phyloP scores from a whole-genome alignment of 2,329 filamentous ascomycete species.

The Cladosporium sp. region DNA sequence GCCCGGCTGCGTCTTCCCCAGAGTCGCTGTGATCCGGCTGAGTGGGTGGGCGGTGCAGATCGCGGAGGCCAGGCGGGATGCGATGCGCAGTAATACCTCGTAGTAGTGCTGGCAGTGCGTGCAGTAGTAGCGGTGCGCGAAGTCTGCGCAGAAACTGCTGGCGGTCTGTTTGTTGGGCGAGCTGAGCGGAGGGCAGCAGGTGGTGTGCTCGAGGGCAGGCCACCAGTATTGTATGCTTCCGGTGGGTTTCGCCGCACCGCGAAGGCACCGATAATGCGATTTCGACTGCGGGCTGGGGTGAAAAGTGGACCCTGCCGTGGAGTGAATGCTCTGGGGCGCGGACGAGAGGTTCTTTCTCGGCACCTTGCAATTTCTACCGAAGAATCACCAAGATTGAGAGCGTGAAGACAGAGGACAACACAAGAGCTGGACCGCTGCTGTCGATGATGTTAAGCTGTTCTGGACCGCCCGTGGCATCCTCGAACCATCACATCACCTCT shows the following conservation, averaged over 20 bases:
- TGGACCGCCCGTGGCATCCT: neutral
- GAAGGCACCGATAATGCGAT: conserved; percentile 10
- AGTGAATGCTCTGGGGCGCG: conserved; percentile 10
- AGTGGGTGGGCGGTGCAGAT: conserved; percentile 6
- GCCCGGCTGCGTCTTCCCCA: neutral
- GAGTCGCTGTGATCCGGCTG: conserved; percentile 1
- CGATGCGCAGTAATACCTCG: neutral
- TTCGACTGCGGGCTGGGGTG: conserved; percentile 1
- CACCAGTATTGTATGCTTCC: neutral
- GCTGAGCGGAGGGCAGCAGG: neutral
- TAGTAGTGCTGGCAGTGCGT: neutral
- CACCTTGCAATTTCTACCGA: conserved; percentile 3
- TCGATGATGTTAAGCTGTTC: neutral
- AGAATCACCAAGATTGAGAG: conserved; percentile 11
- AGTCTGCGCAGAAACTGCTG: too few species aligned
- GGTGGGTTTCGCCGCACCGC: conserved; percentile 8
- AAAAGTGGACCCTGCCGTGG: conserved; percentile 1
- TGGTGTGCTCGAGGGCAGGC: conserved; percentile 2
- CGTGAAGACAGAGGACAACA: neutral
- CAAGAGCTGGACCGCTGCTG: neutral
- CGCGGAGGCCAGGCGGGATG: neutral
- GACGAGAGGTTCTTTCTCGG: conserved; percentile 7
- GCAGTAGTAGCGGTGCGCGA: too few species aligned
- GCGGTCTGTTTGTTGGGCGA: neutral
- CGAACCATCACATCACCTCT: neutral